Evolutionary conservation across 140 eudicot genomes (phyloP).

Genomic region (Anethum foeniculum): DNA sequence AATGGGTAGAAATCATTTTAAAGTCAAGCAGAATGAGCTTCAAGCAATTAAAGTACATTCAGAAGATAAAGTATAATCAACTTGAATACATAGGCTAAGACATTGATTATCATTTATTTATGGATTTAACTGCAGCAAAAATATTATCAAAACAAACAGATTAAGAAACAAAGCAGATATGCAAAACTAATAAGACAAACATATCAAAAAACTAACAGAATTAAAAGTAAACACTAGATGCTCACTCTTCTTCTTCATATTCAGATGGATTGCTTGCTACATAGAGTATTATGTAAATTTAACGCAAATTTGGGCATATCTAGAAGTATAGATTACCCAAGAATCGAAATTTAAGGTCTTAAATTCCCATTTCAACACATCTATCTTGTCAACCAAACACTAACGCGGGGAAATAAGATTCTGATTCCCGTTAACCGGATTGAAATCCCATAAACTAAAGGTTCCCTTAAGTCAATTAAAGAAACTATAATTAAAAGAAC

Average conservation of each 20-base stretch:
- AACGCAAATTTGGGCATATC: neutral
- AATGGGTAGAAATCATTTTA: neutral
- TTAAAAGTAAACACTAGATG: neutral
- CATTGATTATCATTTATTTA: neutral
- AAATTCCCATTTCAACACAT: neutral
- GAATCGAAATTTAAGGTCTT: neutral
- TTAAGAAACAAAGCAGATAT: neutral
- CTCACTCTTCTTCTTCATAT: neutral
- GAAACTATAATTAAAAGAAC: neutral
- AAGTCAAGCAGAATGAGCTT: neutral
- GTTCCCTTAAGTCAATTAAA: neutral
- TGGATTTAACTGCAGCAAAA: neutral
- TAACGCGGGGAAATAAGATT: neutral
- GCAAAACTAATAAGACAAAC: neutral
- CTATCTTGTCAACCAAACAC: too few species aligned
- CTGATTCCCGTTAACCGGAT: neutral
- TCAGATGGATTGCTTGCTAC: neutral
- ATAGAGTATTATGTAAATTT: neutral
- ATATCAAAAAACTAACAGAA: neutral
- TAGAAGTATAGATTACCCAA: neutral
- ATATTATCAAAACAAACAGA: neutral
- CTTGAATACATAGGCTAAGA: neutral
- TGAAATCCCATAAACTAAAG: neutral
- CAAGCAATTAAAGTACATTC: neutral
- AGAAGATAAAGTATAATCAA: neutral